Base-by-base conservation (phyloP, 2,329 filamentous ascomycete genomes). In the Eutypa lata region DNA sequence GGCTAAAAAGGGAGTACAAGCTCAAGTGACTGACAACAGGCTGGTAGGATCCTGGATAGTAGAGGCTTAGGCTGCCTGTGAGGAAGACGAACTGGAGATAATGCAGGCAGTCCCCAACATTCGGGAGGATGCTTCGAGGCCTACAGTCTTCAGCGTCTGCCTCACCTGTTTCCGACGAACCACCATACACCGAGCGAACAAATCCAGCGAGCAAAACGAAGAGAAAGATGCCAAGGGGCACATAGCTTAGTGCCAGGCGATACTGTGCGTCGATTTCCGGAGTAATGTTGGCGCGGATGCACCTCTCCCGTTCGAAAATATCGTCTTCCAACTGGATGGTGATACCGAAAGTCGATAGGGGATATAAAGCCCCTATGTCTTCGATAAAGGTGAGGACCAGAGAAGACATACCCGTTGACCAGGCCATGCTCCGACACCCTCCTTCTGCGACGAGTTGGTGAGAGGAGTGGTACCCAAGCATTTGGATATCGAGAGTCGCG, bases 1-100 rank as follows among this genome's bases (percentile, higher is more conserved):
- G 54, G 3, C 59, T 61, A 70, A 90, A 80, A 28, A 91, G 76
- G 1, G 80, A 72, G 2, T 85, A 86, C 88, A 88, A 91, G 47
- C 80, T 81, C 2, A 79, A 78, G 54, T 83, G 80, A 61, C 86
- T 87, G 35, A 88, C 78, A 1, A 83, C 83, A 1, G 88, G 88
- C 58, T 89, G 87, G 56, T 86, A 88, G 63, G 84, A 91, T 1
- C 88, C 88, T 0, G 88, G 88, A 58, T 90, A 90, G 43, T 82
- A 79, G 49, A 91, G 69, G n/a, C 81, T 87, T 47, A 91, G 73
- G 14, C 83, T 82, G 3, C 86, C 87, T 0, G 87, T 84, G 54
- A 91, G 74, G 45, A 90, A 85, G 48, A 88, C 77, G 63, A 90
- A 91, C 62, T 91, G 88, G 13, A 91, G 80, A 65, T 91, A 90